Evolutionary conservation across 257 asterid species (phyloP).

Genomic region (Jacaranda mimosifolia): DNA sequence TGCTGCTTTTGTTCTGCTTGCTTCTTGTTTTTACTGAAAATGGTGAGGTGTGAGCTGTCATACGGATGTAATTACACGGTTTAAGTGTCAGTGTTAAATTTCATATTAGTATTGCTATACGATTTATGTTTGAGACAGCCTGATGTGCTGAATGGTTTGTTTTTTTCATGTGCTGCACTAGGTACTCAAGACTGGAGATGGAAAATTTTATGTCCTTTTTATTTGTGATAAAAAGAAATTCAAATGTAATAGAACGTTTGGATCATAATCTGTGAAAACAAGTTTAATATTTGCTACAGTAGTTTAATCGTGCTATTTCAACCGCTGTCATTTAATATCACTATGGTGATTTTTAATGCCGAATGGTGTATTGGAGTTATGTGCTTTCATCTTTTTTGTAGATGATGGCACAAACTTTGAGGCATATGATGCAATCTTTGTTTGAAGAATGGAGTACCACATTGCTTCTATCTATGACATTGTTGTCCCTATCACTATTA

Average conservation of each 20-base stretch:
- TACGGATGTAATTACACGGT: not conserved
- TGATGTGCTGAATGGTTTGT: not conserved
- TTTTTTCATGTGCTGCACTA: not conserved
- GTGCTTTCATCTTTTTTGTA: slow-evolving; percentile 15
- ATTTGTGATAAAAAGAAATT: not conserved
- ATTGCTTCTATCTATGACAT: not conserved
- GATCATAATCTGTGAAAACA: slow-evolving; percentile 15
- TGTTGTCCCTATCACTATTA: not conserved
- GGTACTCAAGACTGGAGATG: not conserved
- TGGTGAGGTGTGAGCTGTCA: not conserved
- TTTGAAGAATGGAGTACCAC: not conserved
- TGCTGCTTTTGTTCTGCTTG: not conserved
- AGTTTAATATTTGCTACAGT: not conserved
- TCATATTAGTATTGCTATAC: not conserved
- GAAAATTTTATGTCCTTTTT: not conserved
- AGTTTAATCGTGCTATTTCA: not conserved
- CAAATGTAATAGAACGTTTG: not conserved
- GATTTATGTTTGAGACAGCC: too few relatives aligned
- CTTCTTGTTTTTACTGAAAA: not conserved
- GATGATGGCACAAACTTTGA: slow-evolving; percentile 3
- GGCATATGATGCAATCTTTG: not conserved
- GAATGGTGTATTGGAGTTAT: not conserved
- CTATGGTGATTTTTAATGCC: not conserved
- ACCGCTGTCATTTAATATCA: not conserved
- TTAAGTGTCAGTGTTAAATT: not conserved